Percentiles rank a stretch among this genome's conserved stretches.
phyloP scores from a whole-genome alignment of 1,139 yeast genomes.

The Yamadazyma trypodendri region DNA sequence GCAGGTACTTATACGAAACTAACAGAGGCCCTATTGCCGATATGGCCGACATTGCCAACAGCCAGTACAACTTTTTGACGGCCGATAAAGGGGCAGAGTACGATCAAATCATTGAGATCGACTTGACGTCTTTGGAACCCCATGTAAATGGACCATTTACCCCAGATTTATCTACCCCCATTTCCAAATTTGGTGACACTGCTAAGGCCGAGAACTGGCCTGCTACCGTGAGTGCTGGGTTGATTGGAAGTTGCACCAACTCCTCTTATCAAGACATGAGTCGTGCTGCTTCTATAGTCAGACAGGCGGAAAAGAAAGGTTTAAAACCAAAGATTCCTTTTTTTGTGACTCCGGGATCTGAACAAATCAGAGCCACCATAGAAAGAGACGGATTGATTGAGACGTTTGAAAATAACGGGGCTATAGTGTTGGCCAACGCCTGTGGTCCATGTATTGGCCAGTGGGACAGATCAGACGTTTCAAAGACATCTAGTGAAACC shows the following conservation, averaged over 20 bases:
- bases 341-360: conserved; percentile 98
- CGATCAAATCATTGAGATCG: conserved; percentile 79
- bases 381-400: conserved; percentile 89
- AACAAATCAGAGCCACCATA: conserved; percentile 94
- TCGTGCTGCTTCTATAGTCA: conserved; percentile 83
- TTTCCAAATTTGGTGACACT: conserved; percentile 65
- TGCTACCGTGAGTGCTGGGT: conserved; percentile 74
- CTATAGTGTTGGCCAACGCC: conserved; percentile 90
- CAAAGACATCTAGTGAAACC: conserved; percentile 60
- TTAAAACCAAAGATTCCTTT: conserved; percentile 90
- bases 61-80: conserved; percentile 57
- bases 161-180: conserved; percentile 88
- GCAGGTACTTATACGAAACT: conserved; percentile 76
- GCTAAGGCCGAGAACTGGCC: conserved; percentile 81
- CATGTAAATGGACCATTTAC: conserved; percentile 94
- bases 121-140: conserved; percentile 76
- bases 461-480: conserved; percentile 81
- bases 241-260: conserved; percentile 97
- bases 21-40: conserved; percentile 79
- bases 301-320: conserved; percentile 82
- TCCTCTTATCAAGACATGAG: conserved; percentile 98
- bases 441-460: conserved; percentile 99
- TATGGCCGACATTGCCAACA: conserved; percentile 68
- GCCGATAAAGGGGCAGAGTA: conserved; percentile 85
- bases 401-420: conserved; percentile 81